A percentile compares a stretch with the other conserved stretches of the same genome.
Conservation (phyloP, 768 basidiomycete genomes). For the Tephrocybe sp. region DNA sequence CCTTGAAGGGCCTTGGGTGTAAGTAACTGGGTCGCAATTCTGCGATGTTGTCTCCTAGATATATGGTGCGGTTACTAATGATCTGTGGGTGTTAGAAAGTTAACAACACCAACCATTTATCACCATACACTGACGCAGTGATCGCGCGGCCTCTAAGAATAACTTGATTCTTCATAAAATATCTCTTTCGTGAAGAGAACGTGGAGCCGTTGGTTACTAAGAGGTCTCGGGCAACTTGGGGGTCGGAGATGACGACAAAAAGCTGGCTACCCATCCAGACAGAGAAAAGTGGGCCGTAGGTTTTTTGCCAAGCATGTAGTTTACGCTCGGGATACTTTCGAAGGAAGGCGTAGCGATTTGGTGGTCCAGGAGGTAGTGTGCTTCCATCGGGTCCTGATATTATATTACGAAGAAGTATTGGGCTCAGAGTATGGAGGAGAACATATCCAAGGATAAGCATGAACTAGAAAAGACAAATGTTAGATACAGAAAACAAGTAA, state of each 20-base stretch:
- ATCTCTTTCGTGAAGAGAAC: conserved; percentile 32
- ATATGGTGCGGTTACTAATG: neutral
- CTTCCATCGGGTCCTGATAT: neutral
- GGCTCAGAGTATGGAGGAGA: neutral
- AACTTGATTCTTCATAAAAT: conserved; percentile 35
- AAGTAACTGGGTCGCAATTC: conserved; percentile 33
- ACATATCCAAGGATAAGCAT: too few species aligned
- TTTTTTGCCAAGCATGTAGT: neutral
- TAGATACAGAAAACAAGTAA: too few species aligned
- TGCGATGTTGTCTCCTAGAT: conserved; percentile 39
- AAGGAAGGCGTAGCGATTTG: neutral
- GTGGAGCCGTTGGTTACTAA: conserved; percentile 33
- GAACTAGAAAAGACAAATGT: too few species aligned
- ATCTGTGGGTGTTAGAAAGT: neutral
- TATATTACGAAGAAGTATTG: neutral
- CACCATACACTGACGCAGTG: conserved; percentile 31
- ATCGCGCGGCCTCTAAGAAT: conserved; percentile 32
- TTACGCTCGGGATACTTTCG: neutral
- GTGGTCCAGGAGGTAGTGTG: neutral
- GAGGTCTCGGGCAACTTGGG: conserved; percentile 29
- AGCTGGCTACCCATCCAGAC: conserved; percentile 39
- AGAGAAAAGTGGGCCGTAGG: conserved; percentile 29
- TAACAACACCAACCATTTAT: conserved; percentile 26
- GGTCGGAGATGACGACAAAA: conserved; percentile 23
- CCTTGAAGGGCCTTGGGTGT: conserved; percentile 31